Percentiles rank a stretch among this genome's conserved stretches.
phyloP scores from a whole-genome alignment of 1,284 basidiomycete genomes.

The Pseudozyma sp. region DNA sequence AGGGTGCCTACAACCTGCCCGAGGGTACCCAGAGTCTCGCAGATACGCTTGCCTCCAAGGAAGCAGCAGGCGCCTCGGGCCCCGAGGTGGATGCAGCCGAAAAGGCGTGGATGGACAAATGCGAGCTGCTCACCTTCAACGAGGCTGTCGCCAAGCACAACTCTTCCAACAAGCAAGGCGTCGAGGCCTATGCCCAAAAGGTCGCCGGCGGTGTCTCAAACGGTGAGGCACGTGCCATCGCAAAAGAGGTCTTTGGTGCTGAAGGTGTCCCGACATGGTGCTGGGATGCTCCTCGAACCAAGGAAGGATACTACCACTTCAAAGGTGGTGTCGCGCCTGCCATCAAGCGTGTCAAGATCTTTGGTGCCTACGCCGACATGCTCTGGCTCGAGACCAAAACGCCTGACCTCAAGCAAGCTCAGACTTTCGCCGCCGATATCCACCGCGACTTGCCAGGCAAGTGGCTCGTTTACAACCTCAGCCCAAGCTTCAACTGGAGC shows the following conservation, averaged over 20 bases:
- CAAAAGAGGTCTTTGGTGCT: conserved; percentile 78
- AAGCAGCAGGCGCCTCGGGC: conserved; percentile 57
- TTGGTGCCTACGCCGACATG: conserved; percentile 72
- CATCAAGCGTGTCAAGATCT: conserved; percentile 82
- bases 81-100: conserved; percentile 63
- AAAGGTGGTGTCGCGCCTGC: conserved; percentile 85
- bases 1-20: conserved; percentile 65
- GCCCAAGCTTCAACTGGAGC: conserved; percentile 93
- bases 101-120: conserved; percentile 66
- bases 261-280: conserved; percentile 78
- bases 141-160: conserved; percentile 75
- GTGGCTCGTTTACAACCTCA: conserved; percentile 92
- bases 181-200: conserved; percentile 73
- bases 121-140: conserved; percentile 78
- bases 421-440: conserved; percentile 81
- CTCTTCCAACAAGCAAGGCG: conserved; percentile 70
- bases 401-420: conserved; percentile 83
- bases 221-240: conserved; percentile 78
- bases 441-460: conserved; percentile 80
- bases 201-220: conserved; percentile 78
- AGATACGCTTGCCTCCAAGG: conserved; percentile 61
- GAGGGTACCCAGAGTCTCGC: conserved; percentile 58
- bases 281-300: conserved; percentile 90
- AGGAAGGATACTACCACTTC: conserved; percentile 91
- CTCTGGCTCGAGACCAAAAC: conserved; percentile 82